Evolutionary conservation across 2,329 filamentous ascomycete species (phyloP).

Genomic region (Aspergillus sp.): DNA sequence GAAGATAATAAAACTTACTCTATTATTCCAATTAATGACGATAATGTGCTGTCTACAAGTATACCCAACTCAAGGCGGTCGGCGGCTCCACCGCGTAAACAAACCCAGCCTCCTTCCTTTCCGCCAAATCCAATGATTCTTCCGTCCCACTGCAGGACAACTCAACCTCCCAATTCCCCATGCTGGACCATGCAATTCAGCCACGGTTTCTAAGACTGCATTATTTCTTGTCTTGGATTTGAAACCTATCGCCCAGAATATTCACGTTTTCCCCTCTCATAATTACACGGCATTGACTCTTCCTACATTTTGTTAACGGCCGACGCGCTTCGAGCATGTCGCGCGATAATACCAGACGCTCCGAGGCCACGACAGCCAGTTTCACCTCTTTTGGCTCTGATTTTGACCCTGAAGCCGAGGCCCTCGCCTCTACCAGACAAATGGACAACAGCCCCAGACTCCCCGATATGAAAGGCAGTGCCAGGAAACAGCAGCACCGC

Average conservation of each 20-base stretch:
- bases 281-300: slow-evolving; percentile 2
- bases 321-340: no score
- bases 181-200: slow-evolving; percentile 2
- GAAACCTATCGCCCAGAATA: neutral
- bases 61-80: neutral
- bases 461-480: slow-evolving; percentile 17
- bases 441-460: slow-evolving; percentile 24
- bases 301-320: no score
- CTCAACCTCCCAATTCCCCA: neutral
- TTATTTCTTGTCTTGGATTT: slow-evolving; percentile 1
- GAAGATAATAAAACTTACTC: no score
- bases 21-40: neutral
- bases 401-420: slow-evolving; percentile 41
- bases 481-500: slow-evolving; percentile 6
- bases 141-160: neutral
- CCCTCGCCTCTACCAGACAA: slow-evolving; percentile 34
- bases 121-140: neutral
- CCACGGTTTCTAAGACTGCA: neutral
- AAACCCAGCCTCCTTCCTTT: neutral
- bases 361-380: slow-evolving; percentile 16
- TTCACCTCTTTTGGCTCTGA: slow-evolving; percentile 30
- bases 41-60: no score
- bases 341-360: no score
- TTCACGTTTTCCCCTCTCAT: slow-evolving; percentile 14
- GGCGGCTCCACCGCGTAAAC: slow-evolving; percentile 2